Percentiles rank a stretch among this genome's conserved stretches.
These are phyloP conservation scores for Aspergillus udagawae DNA, from an alignment of 2,329 filamentous ascomycete species.

Conservation along the genomic window DNA sequence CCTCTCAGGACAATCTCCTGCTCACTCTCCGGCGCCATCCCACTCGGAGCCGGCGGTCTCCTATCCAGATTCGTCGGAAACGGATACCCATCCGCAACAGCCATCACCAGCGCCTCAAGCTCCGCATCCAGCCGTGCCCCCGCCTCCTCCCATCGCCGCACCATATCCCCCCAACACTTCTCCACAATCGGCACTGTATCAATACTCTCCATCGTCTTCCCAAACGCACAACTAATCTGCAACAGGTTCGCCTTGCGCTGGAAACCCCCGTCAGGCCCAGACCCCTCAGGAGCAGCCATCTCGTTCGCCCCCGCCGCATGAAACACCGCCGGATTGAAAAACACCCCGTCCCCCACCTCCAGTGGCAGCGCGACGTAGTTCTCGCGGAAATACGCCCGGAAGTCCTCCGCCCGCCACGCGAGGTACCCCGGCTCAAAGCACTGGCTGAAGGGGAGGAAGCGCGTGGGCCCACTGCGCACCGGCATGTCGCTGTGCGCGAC, in stretches of 20 bases:
- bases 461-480: conserved; percentile 54
- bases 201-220: conserved; percentile 61
- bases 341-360: conserved; percentile 55
- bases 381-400: conserved; percentile 52
- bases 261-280: conserved; percentile 29
- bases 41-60: conserved; percentile 52
- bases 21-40: conserved; percentile 59
- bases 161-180: conserved; percentile 51
- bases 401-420: conserved; percentile 52
- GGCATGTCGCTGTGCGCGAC: conserved; percentile 62
- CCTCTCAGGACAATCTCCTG: conserved; percentile 49
- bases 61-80: conserved; percentile 61
- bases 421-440: conserved; percentile 55
- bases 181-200: conserved; percentile 51
- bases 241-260: conserved; percentile 58
- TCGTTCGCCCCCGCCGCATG: conserved; percentile 60
- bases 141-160: conserved; percentile 44
- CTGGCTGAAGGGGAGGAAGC: conserved; percentile 60
- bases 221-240: conserved; percentile 60
- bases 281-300: conserved; percentile 15
- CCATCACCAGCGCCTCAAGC: conserved; percentile 47
- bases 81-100: conserved; percentile 56
- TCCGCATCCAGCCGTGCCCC: conserved; percentile 31
- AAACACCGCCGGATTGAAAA: conserved; percentile 62
- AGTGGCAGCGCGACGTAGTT: conserved; percentile 53